Evolutionary conservation across 2,329 filamentous ascomycete species (phyloP), one percentile per base, ranked within the genome.

Genomic region (Calonectria naviculata): DNA sequence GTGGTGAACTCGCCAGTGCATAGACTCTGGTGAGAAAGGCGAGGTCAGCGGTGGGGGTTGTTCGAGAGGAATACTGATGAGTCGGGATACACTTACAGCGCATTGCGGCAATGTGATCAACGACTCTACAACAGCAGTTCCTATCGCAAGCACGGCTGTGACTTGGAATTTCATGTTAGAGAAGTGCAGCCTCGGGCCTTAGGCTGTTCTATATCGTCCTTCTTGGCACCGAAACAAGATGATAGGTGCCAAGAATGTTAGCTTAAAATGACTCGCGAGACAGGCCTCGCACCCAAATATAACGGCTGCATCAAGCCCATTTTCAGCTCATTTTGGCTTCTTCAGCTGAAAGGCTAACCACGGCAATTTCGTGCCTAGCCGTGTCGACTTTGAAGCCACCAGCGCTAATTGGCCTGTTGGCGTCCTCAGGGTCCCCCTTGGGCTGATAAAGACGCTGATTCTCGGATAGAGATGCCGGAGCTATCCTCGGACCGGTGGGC

Each of bases 321-420:
- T 21, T 34, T 38, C 52, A 38, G 52, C 31, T 56, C 52, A n/a
- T 56, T 36, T 38, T 38, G 15, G n/a, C 38, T 56, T 26, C n/a
- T 19, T 34, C 31, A 56, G 52, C 52, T 38, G 52, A 56, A 38
- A 26, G 15, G 52, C n/a, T 19, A 26, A n/a, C n/a, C 12, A 56
- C 52, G 52, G 52, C 52, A 56, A 56, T n/a, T 56, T 56, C 38
- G 31, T 56, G 52, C 52, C 52, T 56, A 56, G 52, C 52, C 29
- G 52, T 3, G n/a, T 56, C 31, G n/a, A 8, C 24, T n/a, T 29
- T 21, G 52, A 56, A 56, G 52, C 52, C 52, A 56, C 52, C 38
- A 7, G 52, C 31, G 52, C 31, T 4, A 26, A 9, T 24, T 15
- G 49, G 21, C 8, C 52, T 34, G 52, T 56, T 24, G 52, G 13